Evolutionary conservation across 2,329 filamentous ascomycete species (phyloP).

Genomic region (Grosmannia serpens): DNA sequence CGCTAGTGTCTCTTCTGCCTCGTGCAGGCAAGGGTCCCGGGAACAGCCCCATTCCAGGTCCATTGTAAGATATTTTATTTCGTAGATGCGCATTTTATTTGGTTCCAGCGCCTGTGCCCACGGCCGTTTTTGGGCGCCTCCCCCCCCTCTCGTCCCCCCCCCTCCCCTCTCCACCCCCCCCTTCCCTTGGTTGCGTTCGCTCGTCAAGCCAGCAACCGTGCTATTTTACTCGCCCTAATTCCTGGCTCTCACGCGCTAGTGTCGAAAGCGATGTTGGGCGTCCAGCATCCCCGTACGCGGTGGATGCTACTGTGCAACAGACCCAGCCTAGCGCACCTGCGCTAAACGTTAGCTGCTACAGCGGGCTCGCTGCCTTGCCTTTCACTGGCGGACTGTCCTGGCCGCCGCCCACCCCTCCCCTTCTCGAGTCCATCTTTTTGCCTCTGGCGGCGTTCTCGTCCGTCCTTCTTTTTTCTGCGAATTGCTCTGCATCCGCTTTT

Average conservation of each 20-base stretch:
- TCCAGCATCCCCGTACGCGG: neutral
- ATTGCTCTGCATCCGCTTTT: slow-evolving; percentile 1
- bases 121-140: neutral
- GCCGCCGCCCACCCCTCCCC: neutral
- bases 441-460: neutral
- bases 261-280: neutral
- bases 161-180: too few species aligned
- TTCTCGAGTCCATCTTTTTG: neutral
- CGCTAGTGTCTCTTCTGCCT: slow-evolving; percentile 5
- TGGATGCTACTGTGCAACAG: neutral
- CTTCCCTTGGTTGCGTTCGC: too few species aligned
- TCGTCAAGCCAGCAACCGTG: neutral
- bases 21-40: slow-evolving; percentile 4
- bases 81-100: neutral
- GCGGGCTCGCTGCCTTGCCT: neutral
- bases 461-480: neutral
- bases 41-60: neutral
- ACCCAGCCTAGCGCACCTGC: neutral
- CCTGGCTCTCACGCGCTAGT: slow-evolving; percentile 2
- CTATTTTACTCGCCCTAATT: slow-evolving; percentile 1
- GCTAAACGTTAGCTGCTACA: slow-evolving; percentile 7
- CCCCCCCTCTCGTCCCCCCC: neutral
- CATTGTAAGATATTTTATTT: neutral
- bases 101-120: neutral
- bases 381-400: neutral